Conservation (phyloP, 495 filamentous ascomycete genomes). For the Glonium stellatum region DNA sequence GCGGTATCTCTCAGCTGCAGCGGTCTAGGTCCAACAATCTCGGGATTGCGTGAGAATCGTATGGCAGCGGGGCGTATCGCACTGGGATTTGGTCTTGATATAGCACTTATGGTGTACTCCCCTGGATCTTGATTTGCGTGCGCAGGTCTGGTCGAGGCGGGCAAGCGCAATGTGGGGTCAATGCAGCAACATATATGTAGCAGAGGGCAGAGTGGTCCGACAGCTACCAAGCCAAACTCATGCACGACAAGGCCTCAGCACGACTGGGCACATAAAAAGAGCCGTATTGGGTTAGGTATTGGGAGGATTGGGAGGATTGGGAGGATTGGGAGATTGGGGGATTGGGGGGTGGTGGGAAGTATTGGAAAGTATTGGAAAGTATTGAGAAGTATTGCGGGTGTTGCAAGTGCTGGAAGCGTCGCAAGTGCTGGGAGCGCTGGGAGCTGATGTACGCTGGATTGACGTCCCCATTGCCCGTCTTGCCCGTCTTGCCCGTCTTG, state of each 20-base stretch:
- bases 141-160: not conserved
- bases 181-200: constrained; percentile 25
- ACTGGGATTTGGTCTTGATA: no score
- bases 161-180: constrained; percentile 14
- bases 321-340: no score
- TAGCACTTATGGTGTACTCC: not conserved
- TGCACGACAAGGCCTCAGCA: not conserved
- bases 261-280: no score
- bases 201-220: constrained; percentile 17
- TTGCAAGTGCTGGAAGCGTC: not conserved
- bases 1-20: not conserved
- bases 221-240: not conserved
- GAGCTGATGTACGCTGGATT: not conserved
- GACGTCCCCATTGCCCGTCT: not conserved
- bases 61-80: not conserved
- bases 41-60: not conserved
- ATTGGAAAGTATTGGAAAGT: not conserved
- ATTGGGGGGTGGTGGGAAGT: no score
- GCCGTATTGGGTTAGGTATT: not conserved
- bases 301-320: not conserved
- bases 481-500: no score
- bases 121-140: not conserved
- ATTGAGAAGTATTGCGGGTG: not conserved
- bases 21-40: not conserved
- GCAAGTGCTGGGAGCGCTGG: not conserved